A percentile compares a stretch with the other conserved stretches of the same genome.
Conservation (phyloP, 352 stramenopile species). For the Phytophthora hybrid region DNA sequence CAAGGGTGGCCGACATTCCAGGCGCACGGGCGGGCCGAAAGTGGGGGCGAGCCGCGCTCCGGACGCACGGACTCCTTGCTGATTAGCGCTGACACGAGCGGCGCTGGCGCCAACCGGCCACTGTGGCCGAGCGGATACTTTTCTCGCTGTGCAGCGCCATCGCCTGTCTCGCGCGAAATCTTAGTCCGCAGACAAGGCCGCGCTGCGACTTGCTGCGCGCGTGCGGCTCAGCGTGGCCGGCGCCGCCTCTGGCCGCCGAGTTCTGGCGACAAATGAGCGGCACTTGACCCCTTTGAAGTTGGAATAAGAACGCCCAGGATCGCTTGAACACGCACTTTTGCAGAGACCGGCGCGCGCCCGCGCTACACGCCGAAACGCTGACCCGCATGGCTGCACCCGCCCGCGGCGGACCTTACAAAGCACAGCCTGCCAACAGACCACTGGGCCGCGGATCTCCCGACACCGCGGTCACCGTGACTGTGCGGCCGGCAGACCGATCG, state of each 20-base stretch:
- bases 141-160: conserved; percentile 22
- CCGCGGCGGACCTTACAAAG: neutral
- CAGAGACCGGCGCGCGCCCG: conserved; percentile 12
- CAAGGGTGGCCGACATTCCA: conserved; percentile 5
- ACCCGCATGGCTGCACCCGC: conserved; percentile 17
- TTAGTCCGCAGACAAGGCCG: conserved; percentile 41
- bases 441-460: neutral
- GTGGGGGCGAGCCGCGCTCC: conserved; percentile 12
- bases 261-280: conserved; percentile 41
- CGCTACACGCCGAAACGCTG: conserved; percentile 10
- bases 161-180: conserved; percentile 39
- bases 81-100: conserved; percentile 30
- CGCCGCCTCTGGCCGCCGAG: conserved; percentile 7
- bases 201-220: neutral
- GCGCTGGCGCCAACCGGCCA: conserved; percentile 35
- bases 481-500: neutral
- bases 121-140: conserved; percentile 15
- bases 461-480: too few relatives aligned
- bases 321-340: conserved; percentile 27
- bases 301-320: conserved; percentile 40
- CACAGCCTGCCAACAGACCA: neutral
- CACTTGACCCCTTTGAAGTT: conserved; percentile 40
- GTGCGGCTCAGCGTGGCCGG: conserved; percentile 7
- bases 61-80: conserved; percentile 19
- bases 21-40: neutral